Base-by-base conservation (phyloP, 2,329 filamentous ascomycete species). In the Mollisia scopiformis region DNA sequence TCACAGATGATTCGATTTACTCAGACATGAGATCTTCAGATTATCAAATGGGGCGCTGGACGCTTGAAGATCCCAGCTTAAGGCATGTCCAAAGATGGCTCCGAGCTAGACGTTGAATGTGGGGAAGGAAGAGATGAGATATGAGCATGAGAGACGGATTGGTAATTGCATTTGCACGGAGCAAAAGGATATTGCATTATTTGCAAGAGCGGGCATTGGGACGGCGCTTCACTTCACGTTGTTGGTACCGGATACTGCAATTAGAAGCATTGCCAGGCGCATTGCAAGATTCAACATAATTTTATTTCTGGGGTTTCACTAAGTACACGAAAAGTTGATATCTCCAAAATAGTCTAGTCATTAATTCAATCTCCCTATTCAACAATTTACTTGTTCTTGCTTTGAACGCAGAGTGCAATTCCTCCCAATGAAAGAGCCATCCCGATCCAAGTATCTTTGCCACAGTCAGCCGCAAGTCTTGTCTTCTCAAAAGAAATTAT, bases 381-480 rank as follows among this genome's bases (percentile, higher is more conserved):
- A 59, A 61, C 30, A 46, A 57, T 16, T 53, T 54, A 65, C 43
- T 62, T 66, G n/a, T 43, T 69, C 58, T 88, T 88, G 73, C 85
- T 88, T 59, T 92, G 84, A 2, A 97, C 93, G 76, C 93, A 97
- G 27, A 97, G 76, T 2, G 83, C 92, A 73, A 97, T 96, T 0
- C 93, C 93, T 16, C 81, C 83, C 49, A 96, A 77, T 2, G 94
- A 93, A 13, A 96, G 76, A 1, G 79, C 78, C 90, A 96, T 93
- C 7, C 93, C 93, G 58, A 92, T 77, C 83, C 89, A 92, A 0
- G 92, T 96, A 74, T 94, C 92, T 92, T 63, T 33, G 31, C 41
- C 11, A 41, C 27, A 30, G 51, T 62, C 35, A 60, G 62, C 49
- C 16, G 55, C 43, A 30, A 37, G 23, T 21, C 19, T 35, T 1